These are phyloP conservation scores for Botryobasidium botryosum DNA, from an alignment of 768 basidiomycete species.

Conservation along the genomic window DNA sequence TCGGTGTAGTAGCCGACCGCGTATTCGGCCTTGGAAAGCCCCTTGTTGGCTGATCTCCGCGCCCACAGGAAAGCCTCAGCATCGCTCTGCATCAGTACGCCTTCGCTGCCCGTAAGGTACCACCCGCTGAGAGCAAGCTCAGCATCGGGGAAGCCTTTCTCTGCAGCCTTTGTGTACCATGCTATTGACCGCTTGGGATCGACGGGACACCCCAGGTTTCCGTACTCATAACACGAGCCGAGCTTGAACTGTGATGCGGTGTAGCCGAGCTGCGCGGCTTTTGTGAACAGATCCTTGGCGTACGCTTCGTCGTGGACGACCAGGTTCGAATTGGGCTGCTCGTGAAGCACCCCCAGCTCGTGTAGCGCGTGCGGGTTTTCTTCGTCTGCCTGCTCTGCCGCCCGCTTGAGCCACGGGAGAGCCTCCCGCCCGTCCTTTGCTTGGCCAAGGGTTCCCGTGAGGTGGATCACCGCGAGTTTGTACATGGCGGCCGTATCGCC, in stretches of 20 bases:
- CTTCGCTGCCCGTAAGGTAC: slow-evolving; percentile 94
- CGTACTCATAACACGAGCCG: slow-evolving; percentile 91
- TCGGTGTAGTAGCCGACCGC: slow-evolving; percentile 98
- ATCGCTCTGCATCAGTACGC: slow-evolving; percentile 92
- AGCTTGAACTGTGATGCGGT: slow-evolving; percentile 90
- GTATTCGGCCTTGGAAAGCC: slow-evolving; percentile 92
- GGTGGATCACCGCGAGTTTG: slow-evolving; percentile 96
- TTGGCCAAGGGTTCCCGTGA: slow-evolving; percentile 71
- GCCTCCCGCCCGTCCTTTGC: slow-evolving; percentile 80
- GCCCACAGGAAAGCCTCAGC: slow-evolving; percentile 99
- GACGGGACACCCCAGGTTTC: slow-evolving; percentile 69
- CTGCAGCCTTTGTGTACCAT: slow-evolving; percentile 97
- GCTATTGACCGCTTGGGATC: slow-evolving; percentile 90
- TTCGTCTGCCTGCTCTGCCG: slow-evolving; percentile 93
- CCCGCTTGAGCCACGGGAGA: slow-evolving; percentile 83
- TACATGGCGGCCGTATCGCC: slow-evolving; percentile 99
- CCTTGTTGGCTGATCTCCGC: slow-evolving; percentile 88
- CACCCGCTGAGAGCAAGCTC: slow-evolving; percentile 94
- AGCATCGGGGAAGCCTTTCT: slow-evolving; percentile 88
- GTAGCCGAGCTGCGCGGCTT: slow-evolving; percentile 86
- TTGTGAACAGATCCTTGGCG: slow-evolving; percentile 73
- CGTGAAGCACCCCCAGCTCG: slow-evolving; percentile 80
- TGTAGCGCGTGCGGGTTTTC: slow-evolving; percentile 96
- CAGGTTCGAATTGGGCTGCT: slow-evolving; percentile 39
- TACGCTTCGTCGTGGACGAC: slow-evolving; percentile 68